Evolutionary conservation across 805 yeast species (phyloP).

Genomic region (Metschnikowia similis): DNA sequence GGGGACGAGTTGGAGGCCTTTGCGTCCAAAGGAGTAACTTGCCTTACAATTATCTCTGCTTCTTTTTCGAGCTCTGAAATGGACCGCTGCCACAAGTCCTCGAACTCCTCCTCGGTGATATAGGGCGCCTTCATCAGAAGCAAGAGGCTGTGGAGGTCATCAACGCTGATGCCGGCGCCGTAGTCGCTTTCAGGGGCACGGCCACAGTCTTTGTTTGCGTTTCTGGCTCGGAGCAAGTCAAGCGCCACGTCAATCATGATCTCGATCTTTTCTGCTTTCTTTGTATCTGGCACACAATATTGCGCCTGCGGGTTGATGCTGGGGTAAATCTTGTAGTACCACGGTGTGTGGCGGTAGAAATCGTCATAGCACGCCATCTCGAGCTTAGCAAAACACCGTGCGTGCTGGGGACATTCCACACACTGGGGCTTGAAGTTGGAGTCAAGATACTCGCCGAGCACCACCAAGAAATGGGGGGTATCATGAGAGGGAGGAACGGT

Average conservation of each 20-base stretch:
- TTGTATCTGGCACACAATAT: conserved; percentile 69
- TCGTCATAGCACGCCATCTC: conserved; percentile 69
- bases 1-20: neutral
- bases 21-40: conserved; percentile 38
- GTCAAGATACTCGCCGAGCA: conserved; percentile 45
- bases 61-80: conserved; percentile 56
- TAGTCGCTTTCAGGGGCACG: conserved; percentile 37
- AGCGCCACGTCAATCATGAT: conserved; percentile 65
- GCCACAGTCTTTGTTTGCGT: conserved; percentile 63
- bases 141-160: conserved; percentile 52
- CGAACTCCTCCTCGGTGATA: conserved; percentile 60
- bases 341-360: conserved; percentile 47
- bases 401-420: conserved; percentile 75
- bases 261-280: conserved; percentile 61
- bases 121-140: conserved; percentile 42
- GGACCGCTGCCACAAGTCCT: conserved; percentile 70
- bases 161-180: conserved; percentile 48
- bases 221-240: conserved; percentile 59
- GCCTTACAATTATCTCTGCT: conserved; percentile 76
- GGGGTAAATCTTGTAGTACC: conserved; percentile 53
- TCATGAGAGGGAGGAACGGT: conserved; percentile 31
- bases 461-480: conserved; percentile 26
- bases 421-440: conserved; percentile 55
- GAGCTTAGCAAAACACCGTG: conserved; percentile 61
- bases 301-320: conserved; percentile 50